Evolutionary conservation across 1,139 yeast species (phyloP).

Genomic region (Candida frijolesensis): DNA sequence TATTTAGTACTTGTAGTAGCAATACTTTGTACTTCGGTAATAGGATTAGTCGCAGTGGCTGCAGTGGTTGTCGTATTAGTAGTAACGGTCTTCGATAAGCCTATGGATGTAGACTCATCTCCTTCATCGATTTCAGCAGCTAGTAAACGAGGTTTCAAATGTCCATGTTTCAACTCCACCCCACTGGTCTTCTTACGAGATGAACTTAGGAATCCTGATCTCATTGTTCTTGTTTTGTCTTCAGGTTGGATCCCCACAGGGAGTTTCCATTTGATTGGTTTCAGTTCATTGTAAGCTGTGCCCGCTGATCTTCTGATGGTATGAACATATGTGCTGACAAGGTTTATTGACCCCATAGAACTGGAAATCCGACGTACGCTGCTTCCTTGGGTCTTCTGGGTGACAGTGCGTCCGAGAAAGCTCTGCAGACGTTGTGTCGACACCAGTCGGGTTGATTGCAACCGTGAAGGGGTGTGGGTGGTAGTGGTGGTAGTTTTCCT

Average conservation of each 20-base stretch:
- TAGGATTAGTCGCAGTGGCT: conserved; percentile 22
- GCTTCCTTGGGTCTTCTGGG: conserved; percentile 6
- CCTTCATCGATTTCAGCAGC: conserved; percentile 80
- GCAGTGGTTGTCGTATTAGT: conserved; percentile 9
- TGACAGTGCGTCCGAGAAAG: conserved; percentile 2
- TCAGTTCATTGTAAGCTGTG: conserved; percentile 57
- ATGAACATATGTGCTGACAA: conserved; percentile 45
- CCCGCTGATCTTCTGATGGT: conserved; percentile 54
- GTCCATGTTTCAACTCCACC: conserved; percentile 74
- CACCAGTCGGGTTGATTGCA: conserved; percentile 3
- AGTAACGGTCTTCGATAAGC: conserved; percentile 14
- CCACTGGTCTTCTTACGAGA: conserved; percentile 41
- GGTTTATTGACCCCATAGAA: conserved; percentile 41
- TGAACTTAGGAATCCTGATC: conserved; percentile 26
- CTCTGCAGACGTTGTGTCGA: conserved; percentile 3
- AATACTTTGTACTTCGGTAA: conserved; percentile 32
- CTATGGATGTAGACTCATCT: conserved; percentile 29
- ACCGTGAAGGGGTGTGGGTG: conserved; percentile 1
- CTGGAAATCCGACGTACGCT: conserved; percentile 27
- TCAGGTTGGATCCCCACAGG: conserved; percentile 64
- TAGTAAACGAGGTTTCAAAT: conserved; percentile 68
- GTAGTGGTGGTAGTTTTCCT: background rate
- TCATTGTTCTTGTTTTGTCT: conserved; percentile 33
- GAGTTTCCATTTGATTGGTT: conserved; percentile 60
- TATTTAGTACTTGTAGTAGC: conserved; percentile 11